Conservation (phyloP, 352 stramenopile genomes). For the Blastocystis sp. region DNA sequence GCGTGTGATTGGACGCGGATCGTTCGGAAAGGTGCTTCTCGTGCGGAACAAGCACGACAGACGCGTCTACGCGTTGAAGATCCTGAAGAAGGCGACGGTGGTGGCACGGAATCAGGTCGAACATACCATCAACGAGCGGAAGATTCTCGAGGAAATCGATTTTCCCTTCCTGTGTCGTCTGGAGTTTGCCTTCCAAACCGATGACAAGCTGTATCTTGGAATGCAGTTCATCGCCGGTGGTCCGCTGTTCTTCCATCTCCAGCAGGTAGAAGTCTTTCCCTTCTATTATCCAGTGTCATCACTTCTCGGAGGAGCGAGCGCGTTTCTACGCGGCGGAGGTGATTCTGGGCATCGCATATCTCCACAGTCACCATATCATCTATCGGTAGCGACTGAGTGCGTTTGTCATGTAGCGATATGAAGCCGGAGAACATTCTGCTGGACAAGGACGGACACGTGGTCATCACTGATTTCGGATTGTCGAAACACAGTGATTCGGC, state of each 20-base stretch:
- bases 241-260: constrained; percentile 88
- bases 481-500: constrained; percentile 78
- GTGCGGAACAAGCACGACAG: constrained; percentile 74
- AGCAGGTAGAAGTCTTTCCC: constrained; percentile 71
- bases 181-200: constrained; percentile 88
- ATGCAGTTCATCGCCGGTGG: constrained; percentile 91
- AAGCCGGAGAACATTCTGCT: constrained; percentile 86
- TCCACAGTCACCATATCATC: constrained; percentile 81
- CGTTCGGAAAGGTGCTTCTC: constrained; percentile 87
- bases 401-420: constrained; percentile 67
- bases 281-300: constrained; percentile 35
- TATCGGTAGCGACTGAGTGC: constrained; percentile 76
- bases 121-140: constrained; percentile 86
- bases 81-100: constrained; percentile 77
- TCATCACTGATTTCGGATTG: constrained; percentile 80
- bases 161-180: constrained; percentile 92
- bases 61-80: constrained; percentile 77
- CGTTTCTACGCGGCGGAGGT: constrained; percentile 81
- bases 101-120: constrained; percentile 86
- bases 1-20: constrained; percentile 83
- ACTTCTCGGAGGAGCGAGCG: constrained; percentile 84
- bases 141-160: constrained; percentile 81
- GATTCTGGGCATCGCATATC: constrained; percentile 80
- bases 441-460: constrained; percentile 77
- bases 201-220: constrained; percentile 89